Conservation (phyloP, 2,329 filamentous ascomycete genomes). For the Trichoderma brevicompactum region DNA sequence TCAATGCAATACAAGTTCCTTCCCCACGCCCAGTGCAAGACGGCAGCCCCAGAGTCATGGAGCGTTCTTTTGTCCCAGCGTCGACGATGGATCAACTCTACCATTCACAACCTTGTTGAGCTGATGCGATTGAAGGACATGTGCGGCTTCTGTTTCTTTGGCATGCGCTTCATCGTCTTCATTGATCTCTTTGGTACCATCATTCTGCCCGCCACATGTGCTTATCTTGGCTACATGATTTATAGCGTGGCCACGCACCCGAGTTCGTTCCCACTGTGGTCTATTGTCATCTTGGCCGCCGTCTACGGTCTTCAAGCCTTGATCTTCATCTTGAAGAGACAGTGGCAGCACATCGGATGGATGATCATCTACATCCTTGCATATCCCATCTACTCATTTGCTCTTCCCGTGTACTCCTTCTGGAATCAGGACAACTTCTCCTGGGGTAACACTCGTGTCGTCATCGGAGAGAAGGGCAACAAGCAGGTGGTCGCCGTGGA, state of each 20-base stretch:
- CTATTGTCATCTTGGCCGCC: conserved; percentile 83
- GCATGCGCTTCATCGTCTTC: conserved; percentile 95
- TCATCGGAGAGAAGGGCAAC: conserved; percentile 89
- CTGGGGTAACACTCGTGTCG: conserved; percentile 98
- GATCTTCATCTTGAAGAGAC: conserved; percentile 94
- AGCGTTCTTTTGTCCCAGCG: conserved; percentile 94
- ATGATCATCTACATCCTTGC: conserved; percentile 99
- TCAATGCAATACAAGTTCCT: conserved; percentile 96
- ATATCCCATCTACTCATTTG: conserved; percentile 89
- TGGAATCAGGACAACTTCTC: conserved; percentile 99
- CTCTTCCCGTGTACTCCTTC: conserved; percentile 95
- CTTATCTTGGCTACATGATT: conserved; percentile 85
- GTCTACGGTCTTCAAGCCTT: conserved; percentile 95
- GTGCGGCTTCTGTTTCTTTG: conserved; percentile 98
- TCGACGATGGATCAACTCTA: conserved; percentile 99
- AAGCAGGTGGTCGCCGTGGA: conserved; percentile 90
- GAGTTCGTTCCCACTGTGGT: conserved; percentile 83
- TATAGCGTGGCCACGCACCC: conserved; percentile 71
- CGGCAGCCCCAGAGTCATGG: conserved; percentile 93
- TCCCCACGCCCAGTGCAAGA: conserved; percentile 88
- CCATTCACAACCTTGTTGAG: conserved; percentile 93
- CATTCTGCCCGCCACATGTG: conserved; percentile 85
- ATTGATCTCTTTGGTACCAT: conserved; percentile 92
- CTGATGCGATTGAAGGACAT: conserved; percentile 89
- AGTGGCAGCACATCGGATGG: conserved; percentile 99